Evolutionary conservation across 2,329 filamentous ascomycete species (phyloP).

Genomic region (Lomentospora prolificans): DNA sequence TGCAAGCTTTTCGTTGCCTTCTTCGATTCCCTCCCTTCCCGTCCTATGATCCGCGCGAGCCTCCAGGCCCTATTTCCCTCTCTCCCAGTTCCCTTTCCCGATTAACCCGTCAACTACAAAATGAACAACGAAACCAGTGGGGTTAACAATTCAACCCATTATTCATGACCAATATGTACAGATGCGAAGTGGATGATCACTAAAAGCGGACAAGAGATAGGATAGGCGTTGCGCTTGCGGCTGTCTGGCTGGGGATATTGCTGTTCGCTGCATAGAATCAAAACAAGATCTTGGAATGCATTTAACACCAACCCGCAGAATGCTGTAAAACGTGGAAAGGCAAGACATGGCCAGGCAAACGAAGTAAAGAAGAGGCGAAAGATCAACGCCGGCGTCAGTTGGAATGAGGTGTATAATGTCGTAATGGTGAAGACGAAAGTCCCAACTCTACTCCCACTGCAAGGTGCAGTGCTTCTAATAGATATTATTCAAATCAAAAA

Average conservation of each 20-base stretch:
- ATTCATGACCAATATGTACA: not conserved
- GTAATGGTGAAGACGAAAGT: not conserved
- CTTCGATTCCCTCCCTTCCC: not conserved
- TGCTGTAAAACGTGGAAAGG: not conserved
- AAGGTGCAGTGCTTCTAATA: not conserved
- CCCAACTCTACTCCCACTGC: not conserved
- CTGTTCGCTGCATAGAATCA: not conserved
- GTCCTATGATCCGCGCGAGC: not conserved
- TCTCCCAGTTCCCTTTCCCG: not conserved
- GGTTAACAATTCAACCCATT: not conserved
- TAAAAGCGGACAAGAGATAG: not conserved
- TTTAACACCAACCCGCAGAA: not conserved
- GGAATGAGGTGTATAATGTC: not conserved
- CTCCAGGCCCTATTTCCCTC: not conserved
- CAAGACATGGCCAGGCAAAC: not conserved
- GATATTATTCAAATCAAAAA: constrained; percentile 20
- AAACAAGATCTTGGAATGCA: not conserved
- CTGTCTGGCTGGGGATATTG: not conserved
- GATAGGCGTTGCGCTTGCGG: not conserved
- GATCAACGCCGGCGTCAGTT: not conserved
- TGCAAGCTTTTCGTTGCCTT: not conserved
- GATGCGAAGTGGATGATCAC: not conserved
- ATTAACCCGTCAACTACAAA: not conserved
- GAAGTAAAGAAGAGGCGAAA: not conserved
- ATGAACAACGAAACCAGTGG: not conserved